These are phyloP conservation scores for Fusarium coicis DNA, from an alignment of 2,329 filamentous ascomycete species.

Conservation along the genomic window DNA sequence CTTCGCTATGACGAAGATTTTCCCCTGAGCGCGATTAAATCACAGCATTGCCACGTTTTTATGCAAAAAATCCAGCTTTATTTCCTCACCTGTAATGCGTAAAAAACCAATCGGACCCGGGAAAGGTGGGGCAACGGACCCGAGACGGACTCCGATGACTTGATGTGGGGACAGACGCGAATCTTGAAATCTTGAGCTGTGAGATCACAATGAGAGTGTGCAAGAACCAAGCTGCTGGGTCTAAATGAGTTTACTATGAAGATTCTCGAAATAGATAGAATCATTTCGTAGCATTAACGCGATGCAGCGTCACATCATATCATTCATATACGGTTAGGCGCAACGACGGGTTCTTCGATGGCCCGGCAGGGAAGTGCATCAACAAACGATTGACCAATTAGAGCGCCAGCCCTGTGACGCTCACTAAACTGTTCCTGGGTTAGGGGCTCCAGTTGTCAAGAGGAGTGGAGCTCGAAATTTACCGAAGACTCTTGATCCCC, in stretches of 20 bases:
- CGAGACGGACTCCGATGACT: conserved; percentile 9
- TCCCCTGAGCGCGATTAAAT: neutral
- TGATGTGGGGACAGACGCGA: neutral
- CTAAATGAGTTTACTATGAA: neutral
- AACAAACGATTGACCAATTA: neutral
- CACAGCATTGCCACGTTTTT: conserved; percentile 1
- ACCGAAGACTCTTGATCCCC: conserved; percentile 28
- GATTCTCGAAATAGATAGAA: neutral
- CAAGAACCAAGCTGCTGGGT: neutral
- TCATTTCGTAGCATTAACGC: neutral
- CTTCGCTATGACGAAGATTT: neutral
- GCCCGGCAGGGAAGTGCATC: neutral
- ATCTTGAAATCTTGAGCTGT: neutral
- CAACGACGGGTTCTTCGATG: neutral
- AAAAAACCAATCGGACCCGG: neutral
- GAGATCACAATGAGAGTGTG: neutral
- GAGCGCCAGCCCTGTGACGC: neutral
- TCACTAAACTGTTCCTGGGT: neutral
- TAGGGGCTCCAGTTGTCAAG: neutral
- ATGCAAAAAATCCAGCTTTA: neutral
- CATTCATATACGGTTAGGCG: neutral
- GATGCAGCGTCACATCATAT: neutral
- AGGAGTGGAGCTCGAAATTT: conserved; percentile 17
- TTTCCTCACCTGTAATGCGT: too few species aligned
- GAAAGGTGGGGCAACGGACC: conserved; percentile 6